These are phyloP conservation scores for Coffea eugenioides DNA, from an alignment of 257 asterid genomes.

Conservation along the genomic window DNA sequence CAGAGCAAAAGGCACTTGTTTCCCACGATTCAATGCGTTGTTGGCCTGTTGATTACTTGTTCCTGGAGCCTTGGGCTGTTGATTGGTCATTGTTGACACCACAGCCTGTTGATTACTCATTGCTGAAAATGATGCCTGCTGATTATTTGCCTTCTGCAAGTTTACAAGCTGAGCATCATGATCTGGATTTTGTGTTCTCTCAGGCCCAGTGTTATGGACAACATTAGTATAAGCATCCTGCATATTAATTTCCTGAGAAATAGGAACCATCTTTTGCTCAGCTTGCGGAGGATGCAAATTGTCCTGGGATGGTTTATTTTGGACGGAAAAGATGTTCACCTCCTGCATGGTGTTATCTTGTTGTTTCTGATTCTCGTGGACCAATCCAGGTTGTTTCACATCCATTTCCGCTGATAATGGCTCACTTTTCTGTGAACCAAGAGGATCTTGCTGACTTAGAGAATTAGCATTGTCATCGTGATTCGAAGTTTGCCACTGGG, in stretches of 20 bases:
- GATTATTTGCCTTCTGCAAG: slow-evolving; percentile 44
- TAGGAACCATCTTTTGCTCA: slow-evolving; percentile 34
- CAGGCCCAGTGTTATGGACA: slow-evolving; percentile 36
- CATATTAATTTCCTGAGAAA: slow-evolving; percentile 37
- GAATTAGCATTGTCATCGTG: slow-evolving; percentile 42
- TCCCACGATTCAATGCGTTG: slow-evolving; percentile 47
- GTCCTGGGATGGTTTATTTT: slow-evolving; percentile 33
- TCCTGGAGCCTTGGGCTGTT: slow-evolving; percentile 36
- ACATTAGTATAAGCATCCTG: slow-evolving; percentile 48
- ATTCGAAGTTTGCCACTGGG: slow-evolving; percentile 56
- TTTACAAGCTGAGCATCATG: slow-evolving; percentile 45
- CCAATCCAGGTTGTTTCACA: slow-evolving; percentile 42
- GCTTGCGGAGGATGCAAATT: slow-evolving; percentile 31
- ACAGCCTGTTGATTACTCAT: slow-evolving; percentile 39
- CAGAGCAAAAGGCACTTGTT: slow-evolving; percentile 90
- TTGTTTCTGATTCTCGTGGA: slow-evolving; percentile 42
- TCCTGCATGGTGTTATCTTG: slow-evolving; percentile 35
- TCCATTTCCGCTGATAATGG: slow-evolving; percentile 43
- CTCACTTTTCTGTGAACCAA: slow-evolving; percentile 37
- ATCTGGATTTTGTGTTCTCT: slow-evolving; percentile 37
- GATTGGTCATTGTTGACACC: slow-evolving; percentile 26
- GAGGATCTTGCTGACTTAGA: slow-evolving; percentile 45
- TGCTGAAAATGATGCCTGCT: slow-evolving; percentile 35
- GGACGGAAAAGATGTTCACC: slow-evolving; percentile 29
- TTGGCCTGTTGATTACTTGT: slow-evolving; percentile 34